Percentiles rank a stretch among this genome's conserved stretches.
phyloP scores from a whole-genome alignment of 352 stramenopile genomes.

The Globisporangium middletonii region DNA sequence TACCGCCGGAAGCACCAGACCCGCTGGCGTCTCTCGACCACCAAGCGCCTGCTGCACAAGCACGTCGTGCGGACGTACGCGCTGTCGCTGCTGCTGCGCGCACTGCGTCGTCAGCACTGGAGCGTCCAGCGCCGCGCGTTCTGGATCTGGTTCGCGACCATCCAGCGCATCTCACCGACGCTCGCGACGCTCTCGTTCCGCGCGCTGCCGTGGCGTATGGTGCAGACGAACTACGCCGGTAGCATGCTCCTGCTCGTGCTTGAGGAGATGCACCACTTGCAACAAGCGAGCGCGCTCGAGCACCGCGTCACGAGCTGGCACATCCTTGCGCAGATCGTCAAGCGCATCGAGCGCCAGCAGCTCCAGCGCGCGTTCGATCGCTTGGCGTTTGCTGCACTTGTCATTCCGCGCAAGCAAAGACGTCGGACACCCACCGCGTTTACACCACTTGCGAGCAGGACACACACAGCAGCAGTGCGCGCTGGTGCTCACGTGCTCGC shows the following conservation, averaged over 20 bases:
- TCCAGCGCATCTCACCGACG: slow-evolving; percentile 19
- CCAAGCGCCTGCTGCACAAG: not conserved
- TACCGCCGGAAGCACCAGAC: slow-evolving; percentile 5
- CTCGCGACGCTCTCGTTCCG: slow-evolving; percentile 17
- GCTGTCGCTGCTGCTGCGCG: slow-evolving; percentile 17
- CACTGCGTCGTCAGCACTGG: slow-evolving; percentile 22
- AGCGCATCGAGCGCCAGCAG: slow-evolving; percentile 1
- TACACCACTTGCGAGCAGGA: too few species aligned
- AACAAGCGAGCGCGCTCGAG: slow-evolving; percentile 12
- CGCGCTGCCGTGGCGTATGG: slow-evolving; percentile 15
- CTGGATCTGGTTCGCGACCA: slow-evolving; percentile 40
- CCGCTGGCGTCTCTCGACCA: slow-evolving; percentile 2
- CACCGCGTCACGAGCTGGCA: slow-evolving; percentile 4
- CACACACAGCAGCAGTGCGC: slow-evolving; percentile 10
- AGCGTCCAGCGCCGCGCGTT: slow-evolving; percentile 22
- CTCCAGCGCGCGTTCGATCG: slow-evolving; percentile 17
- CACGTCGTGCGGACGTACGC: not conserved
- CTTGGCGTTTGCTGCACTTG: slow-evolving; percentile 6
- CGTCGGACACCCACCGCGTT: too few species aligned
- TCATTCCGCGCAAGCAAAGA: too few species aligned
- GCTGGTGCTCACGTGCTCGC: slow-evolving; percentile 23
- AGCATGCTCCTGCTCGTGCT: slow-evolving; percentile 26
- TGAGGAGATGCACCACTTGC: slow-evolving; percentile 22
- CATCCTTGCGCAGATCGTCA: slow-evolving; percentile 10
- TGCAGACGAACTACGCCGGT: slow-evolving; percentile 8